These are phyloP conservation scores for Fusarium fujikuroi DNA, from an alignment of 2,329 filamentous ascomycete genomes.

Conservation along the genomic window DNA sequence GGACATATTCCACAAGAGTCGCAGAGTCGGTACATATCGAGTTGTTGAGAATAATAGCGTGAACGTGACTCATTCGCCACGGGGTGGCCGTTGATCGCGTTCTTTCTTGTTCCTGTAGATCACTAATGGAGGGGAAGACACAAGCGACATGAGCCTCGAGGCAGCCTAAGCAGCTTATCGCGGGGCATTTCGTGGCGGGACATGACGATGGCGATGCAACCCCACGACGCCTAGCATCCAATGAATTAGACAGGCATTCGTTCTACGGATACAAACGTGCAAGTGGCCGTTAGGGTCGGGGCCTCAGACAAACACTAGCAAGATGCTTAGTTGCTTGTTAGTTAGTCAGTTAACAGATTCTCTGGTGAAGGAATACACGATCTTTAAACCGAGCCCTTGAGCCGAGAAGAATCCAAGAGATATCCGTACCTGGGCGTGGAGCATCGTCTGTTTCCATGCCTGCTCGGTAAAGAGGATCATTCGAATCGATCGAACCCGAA, in stretches of 20 bases:
- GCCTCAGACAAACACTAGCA: conserved; percentile 1
- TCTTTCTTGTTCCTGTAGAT: conserved; percentile 38
- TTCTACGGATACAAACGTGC: conserved; percentile 8
- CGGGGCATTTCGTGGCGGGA: conserved; percentile 27
- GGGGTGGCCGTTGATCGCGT: background rate
- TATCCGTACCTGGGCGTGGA: background rate
- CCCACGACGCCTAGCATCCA: conserved; percentile 19
- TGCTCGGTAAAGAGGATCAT: conserved; percentile 1
- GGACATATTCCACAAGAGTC: background rate
- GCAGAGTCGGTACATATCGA: background rate
- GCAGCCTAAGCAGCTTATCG: conserved; percentile 28
- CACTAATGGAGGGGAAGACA: conserved; percentile 30
- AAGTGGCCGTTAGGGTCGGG: conserved; percentile 18
- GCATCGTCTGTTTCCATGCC: background rate
- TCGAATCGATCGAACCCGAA: conserved; percentile 22
- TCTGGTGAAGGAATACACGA: background rate
- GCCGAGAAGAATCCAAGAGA: conserved; percentile 9
- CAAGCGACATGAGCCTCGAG: conserved; percentile 7
- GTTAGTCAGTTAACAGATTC: background rate
- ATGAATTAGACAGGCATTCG: conserved; percentile 13
- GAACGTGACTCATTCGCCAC: conserved; percentile 18
- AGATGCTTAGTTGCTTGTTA: background rate
- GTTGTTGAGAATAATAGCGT: conserved; percentile 5
- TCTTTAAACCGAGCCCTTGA: conserved; percentile 12
- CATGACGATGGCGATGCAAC: conserved; percentile 31